A percentile compares a stretch with the other conserved stretches of the same genome.
These are phyloP conservation scores for Sphaerulina musiva DNA, from an alignment of 2,329 filamentous ascomycete species.

Conservation along the genomic window DNA sequence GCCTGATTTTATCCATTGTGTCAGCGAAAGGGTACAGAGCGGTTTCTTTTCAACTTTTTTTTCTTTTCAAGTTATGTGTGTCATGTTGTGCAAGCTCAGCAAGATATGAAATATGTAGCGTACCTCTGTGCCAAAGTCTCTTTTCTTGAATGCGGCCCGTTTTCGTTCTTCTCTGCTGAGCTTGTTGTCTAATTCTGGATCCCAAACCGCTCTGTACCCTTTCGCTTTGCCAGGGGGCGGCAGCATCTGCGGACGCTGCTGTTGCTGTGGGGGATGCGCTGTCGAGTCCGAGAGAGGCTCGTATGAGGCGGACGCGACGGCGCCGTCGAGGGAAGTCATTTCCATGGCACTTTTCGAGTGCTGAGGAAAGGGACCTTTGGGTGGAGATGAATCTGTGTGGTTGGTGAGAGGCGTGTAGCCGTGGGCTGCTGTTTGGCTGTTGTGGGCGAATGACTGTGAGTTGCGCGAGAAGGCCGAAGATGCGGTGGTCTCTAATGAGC, in stretches of 20 bases:
- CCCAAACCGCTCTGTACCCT: slow-evolving; percentile 55
- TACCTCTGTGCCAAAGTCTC: slow-evolving; percentile 39
- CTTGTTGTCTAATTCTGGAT: slow-evolving; percentile 56
- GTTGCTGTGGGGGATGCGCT: slow-evolving; percentile 35
- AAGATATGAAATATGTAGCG: slow-evolving; percentile 34
- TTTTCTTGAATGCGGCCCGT: slow-evolving; percentile 32
- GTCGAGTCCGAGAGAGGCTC: slow-evolving; percentile 25
- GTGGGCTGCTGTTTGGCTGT: slow-evolving; percentile 49
- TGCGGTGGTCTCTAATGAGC: slow-evolving; percentile 62
- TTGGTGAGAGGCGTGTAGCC: slow-evolving; percentile 58
- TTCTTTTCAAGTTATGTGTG: slow-evolving; percentile 30
- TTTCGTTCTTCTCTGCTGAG: slow-evolving; percentile 52
- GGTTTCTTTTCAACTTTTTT: slow-evolving; percentile 24
- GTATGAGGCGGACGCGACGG: slow-evolving; percentile 18
- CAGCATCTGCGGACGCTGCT: slow-evolving; percentile 43
- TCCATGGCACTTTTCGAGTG: slow-evolving; percentile 22
- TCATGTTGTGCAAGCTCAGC: slow-evolving; percentile 35
- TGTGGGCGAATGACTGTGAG: slow-evolving; percentile 48
- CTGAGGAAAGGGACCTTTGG: slow-evolving; percentile 51
- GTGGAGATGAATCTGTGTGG: slow-evolving; percentile 59
- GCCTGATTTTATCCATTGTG: slow-evolving; percentile 50
- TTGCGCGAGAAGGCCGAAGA: slow-evolving; percentile 64
- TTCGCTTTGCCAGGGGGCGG: slow-evolving; percentile 48
- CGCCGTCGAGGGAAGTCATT: slow-evolving; percentile 26
- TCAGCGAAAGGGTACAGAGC: slow-evolving; percentile 39